phyloP scores from a whole-genome alignment of 345 rosid genomes.

The Barbarea vulgaris region DNA sequence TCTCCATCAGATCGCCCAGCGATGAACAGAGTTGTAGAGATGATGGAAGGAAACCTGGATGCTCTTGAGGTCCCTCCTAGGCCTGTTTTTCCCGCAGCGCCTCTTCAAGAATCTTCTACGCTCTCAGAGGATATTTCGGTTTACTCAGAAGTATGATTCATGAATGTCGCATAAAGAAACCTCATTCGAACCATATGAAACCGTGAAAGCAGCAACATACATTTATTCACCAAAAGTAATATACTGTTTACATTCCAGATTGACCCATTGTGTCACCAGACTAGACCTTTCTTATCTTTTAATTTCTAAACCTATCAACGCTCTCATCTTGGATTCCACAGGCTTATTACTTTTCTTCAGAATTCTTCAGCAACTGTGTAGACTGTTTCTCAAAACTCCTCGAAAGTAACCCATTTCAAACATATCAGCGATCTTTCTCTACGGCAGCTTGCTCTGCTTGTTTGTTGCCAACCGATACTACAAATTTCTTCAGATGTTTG shows the following conservation, averaged over 20 bases:
- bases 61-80: slow-evolving; percentile 31
- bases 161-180: slow-evolving; percentile 5
- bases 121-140: neutral
- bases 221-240: slow-evolving; percentile 11
- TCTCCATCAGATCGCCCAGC: slow-evolving; percentile 38
- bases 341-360: slow-evolving; percentile 59
- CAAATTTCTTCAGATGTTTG: slow-evolving; percentile 75
- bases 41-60: slow-evolving; percentile 42
- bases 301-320: slow-evolving; percentile 59
- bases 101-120: slow-evolving; percentile 23
- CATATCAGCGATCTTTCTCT: slow-evolving; percentile 50
- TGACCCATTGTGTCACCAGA: slow-evolving; percentile 55
- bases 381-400: slow-evolving; percentile 68
- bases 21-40: slow-evolving; percentile 39
- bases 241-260: slow-evolving; percentile 15
- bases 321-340: slow-evolving; percentile 74
- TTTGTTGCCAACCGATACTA: slow-evolving; percentile 53
- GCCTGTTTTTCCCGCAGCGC: slow-evolving; percentile 1
- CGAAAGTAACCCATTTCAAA: slow-evolving; percentile 60
- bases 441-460: slow-evolving; percentile 25
- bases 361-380: slow-evolving; percentile 71
- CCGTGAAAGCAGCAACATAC: neutral
- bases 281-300: slow-evolving; percentile 53
- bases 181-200: neutral
- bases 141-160: neutral